Base-by-base conservation (phyloP, 345 rosid genomes). In the Eutrema heterophyllum region DNA sequence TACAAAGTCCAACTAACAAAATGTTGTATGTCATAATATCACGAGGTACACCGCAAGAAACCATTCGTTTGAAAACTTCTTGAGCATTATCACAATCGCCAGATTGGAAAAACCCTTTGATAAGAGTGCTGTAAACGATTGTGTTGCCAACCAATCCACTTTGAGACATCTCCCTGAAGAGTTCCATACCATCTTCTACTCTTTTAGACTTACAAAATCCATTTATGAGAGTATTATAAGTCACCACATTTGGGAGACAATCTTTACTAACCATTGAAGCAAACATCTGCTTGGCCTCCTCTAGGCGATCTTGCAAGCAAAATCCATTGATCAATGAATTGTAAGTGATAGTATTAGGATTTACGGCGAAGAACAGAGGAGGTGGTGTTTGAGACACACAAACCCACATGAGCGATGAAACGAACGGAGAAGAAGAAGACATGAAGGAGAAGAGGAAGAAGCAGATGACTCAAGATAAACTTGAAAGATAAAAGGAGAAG, bases 41-140 rank as follows among this genome's bases (percentile, higher is more conserved):
- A n/a, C 1, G n/a, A 41, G 45, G n/a, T 0, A 41, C n/a, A 41
- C 45, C 45, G 70, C 9, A 32, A 67, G 12, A 15, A 12, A 6
- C 21, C 82, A 78, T 83, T 14, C 72, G 55, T 29, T 44, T 29
- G 55, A 63, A 78, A 5, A 81, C 40, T n/a, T 30, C 3, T 43
- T 48, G 53, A 4, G 79, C 81, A 38, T 48, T 68, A 13, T 64
- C 64, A 60, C 39, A 49, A 24, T 70, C 52, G 32, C 39, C 33
- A 9, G 48, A 69, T 50, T 59, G 74, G 38, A 73, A 72, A 40
- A 72, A 69, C 2, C 71, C 77, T 45, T 74, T 63, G 5, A 77
- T 62, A 26, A 52, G 61, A 9, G 29, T 53, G 39, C 0, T 53
- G 40, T 52, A 53, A 10, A 51, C 53, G 7, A 53, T 6, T 12